Evolutionary conservation across 1,139 yeast genomes (phyloP).

Genomic region (Taphrina deformans): DNA sequence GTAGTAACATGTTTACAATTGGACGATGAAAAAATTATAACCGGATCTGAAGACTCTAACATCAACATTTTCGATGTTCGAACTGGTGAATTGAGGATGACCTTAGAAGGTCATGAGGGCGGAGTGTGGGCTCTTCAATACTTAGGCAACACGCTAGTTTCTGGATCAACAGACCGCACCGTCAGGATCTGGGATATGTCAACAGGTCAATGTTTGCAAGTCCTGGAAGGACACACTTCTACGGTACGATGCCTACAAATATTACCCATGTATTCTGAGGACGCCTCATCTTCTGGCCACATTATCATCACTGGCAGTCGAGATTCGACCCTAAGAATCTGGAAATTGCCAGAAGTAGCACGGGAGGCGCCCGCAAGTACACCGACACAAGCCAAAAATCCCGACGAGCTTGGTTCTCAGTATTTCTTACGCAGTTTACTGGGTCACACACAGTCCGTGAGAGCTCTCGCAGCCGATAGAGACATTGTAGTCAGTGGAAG

Average conservation of each 20-base stretch:
- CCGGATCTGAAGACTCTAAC: conserved; percentile 86
- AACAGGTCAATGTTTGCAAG: conserved; percentile 75
- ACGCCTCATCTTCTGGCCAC: conserved; percentile 58
- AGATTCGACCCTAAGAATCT: conserved; percentile 82
- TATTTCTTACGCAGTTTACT: conserved; percentile 70
- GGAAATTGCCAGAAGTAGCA: conserved; percentile 65
- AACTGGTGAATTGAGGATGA: conserved; percentile 57
- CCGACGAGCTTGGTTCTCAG: conserved; percentile 55
- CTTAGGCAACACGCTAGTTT: conserved; percentile 70
- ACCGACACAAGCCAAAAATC: background rate
- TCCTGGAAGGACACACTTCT: conserved; percentile 89
- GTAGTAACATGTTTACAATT: conserved; percentile 94
- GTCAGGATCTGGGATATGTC: conserved; percentile 87
- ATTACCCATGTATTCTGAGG: conserved; percentile 52
- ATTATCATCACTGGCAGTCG: conserved; percentile 82
- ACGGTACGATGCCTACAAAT: conserved; percentile 92
- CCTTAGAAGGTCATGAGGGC: conserved; percentile 83
- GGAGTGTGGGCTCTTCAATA: conserved; percentile 99
- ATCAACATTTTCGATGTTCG: conserved; percentile 78
- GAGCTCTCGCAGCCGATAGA: conserved; percentile 85
- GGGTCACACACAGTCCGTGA: conserved; percentile 85
- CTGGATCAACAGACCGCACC: conserved; percentile 89
- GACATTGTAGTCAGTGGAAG: conserved; percentile 85
- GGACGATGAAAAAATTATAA: conserved; percentile 84
- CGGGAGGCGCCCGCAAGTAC: conserved; percentile 47